Evolutionary conservation across 371 early-diverging fungal genomes (phyloP), one percentile per base, ranked within the genome.

Genomic region (Mortierella sp.): DNA sequence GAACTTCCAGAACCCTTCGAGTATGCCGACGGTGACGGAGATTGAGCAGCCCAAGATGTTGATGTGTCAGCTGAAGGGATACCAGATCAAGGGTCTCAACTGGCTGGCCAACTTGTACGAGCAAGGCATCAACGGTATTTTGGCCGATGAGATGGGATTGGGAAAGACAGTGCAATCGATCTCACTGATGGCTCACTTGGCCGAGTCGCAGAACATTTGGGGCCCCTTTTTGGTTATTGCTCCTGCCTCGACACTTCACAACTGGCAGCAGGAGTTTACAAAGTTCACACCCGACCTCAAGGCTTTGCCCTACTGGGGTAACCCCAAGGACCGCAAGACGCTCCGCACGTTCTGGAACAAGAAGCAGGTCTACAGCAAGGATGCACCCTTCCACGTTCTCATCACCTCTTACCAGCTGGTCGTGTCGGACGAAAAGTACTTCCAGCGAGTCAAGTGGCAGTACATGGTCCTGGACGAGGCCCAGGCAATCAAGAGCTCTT

Each of bases 391-490:
- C 88, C 97, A 98, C 86, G 96, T 98, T 59, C 92, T 98, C 10
- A 93, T 99, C 75, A 99, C 99, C 0, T 95, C 95, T 77, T 99
- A 99, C 86, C 98, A 98, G 88, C 89, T 98, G 79, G 95, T 90
- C 77, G 93, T 98, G 21, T 90, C 94, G 37, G 99, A 99, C 82
- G 95, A 96, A 55, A 92, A 92, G 69, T 95, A 97, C 79, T 94
- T 99, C 73, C 94, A 93, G 81, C 93, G 96, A 43, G 93, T 97
- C 78, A 97, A 96, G 87, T 99, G 98, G 98, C 97, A 98, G 90
- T 99, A 98, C 87, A 97, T 99, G 98, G 94, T 99, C 69, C 90
- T 99, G 40, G 99, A 99, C 89, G 99, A 99, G 89, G 99, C 99
- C 5, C 99, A 99, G 83, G 98, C 99, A 14, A 98, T 99, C 86